These are phyloP conservation scores for Phialemoniopsis sp. DNA, from an alignment of 2,329 filamentous ascomycete species.

Conservation along the genomic window DNA sequence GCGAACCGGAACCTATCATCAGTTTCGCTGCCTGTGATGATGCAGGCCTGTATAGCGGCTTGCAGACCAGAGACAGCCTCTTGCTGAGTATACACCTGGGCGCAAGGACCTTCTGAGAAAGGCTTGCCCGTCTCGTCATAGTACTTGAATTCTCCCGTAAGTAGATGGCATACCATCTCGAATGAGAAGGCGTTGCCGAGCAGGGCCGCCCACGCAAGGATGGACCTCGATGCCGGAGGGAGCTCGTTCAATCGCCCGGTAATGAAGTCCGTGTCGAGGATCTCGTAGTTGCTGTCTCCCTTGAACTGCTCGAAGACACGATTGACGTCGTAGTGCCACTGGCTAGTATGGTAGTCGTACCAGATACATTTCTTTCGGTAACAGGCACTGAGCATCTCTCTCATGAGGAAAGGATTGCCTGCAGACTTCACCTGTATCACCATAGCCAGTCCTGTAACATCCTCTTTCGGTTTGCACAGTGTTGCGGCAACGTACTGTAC, in stretches of 20 bases:
- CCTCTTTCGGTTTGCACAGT: constrained; percentile 67
- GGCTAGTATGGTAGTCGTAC: constrained; percentile 80
- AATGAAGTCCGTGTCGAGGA: constrained; percentile 80
- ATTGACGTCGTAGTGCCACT: constrained; percentile 84
- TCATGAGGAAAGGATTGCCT: constrained; percentile 87
- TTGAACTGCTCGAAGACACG: constrained; percentile 82
- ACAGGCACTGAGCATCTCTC: constrained; percentile 85
- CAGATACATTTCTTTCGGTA: constrained; percentile 84
- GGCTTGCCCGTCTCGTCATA: constrained; percentile 30
- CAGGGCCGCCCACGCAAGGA: constrained; percentile 83
- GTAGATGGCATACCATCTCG: constrained; percentile 69
- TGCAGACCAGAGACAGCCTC: constrained; percentile 79
- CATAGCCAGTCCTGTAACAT: constrained; percentile 72
- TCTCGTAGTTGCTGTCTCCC: constrained; percentile 72
- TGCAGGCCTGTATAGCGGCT: constrained; percentile 71
- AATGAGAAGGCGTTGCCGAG: constrained; percentile 84
- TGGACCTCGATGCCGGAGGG: constrained; percentile 66
- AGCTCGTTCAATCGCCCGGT: constrained; percentile 73
- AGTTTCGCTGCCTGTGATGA: constrained; percentile 75
- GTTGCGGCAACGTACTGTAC: constrained; percentile 79
- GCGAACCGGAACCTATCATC: constrained; percentile 87
- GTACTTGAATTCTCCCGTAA: constrained; percentile 70
- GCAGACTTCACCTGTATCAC: constrained; percentile 86
- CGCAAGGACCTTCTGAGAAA: constrained; percentile 14
- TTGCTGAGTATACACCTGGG: constrained; percentile 49